Base-by-base conservation (phyloP, 164 flowering plant genomes). In the Vitis labrusca region DNA sequence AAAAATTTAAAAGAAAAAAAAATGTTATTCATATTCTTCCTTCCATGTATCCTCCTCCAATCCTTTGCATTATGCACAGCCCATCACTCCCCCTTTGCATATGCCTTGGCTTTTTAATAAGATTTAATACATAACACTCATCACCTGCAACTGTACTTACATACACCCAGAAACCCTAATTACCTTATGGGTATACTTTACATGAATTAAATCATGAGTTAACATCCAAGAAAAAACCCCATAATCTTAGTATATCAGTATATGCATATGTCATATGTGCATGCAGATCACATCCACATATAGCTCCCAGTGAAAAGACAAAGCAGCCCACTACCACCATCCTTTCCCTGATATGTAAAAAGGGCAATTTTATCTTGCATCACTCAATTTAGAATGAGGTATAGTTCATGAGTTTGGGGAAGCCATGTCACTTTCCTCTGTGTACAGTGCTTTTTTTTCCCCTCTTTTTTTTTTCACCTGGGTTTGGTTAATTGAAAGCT, bases 21-120 rank as follows among this genome's bases (percentile, higher is more conserved):
- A 62, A 50, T 50, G 44, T 65, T 70, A 66, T 70, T 75, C 78
- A 70, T 70, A 75, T 75, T 70, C 73, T 63, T 58, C 11, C n/a
- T 65, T 47, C 63, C 70, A 60, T 70, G 57, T 60, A 51, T 3
- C 54, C 54, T 63, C 60, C 63, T 54, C 71, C 78, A 75, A 66
- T 71, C 50, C 37, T 59, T 70, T 75, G 59, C 74, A 63, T 71
- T 37, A 49, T 66, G 71, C 8, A 69, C 49, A 66, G 74, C 64
- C 68, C 68, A 71, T 66, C 68, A 62, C 69, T 71, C 32, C 60
- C 57, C 44, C 61, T 67, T 76, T 30, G 70, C 57, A 75, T 74
- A 64, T 58, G 73, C 69, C 70, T 19, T 62, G 2, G 14, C 16
- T 2, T 10, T 64, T 51, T 44, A n/a, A 59, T 66, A 50, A 37